Evolutionary conservation across 257 asterid genomes (phyloP).

Genomic region (Vinca minor): DNA sequence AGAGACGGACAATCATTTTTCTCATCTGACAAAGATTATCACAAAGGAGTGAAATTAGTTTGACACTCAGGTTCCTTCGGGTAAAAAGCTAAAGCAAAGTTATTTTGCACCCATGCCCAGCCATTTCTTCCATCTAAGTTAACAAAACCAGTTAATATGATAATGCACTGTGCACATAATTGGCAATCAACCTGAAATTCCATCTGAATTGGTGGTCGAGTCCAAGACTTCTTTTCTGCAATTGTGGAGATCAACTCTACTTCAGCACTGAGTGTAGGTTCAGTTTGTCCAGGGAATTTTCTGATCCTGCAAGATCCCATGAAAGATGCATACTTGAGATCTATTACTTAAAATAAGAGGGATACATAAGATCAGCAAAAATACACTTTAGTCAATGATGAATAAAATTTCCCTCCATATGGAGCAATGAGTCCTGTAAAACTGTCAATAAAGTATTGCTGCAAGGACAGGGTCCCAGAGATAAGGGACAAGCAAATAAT

Average conservation of each 20-base stretch:
- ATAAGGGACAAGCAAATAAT: background rate
- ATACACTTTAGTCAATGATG: background rate
- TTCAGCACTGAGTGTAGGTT: conserved; percentile 96
- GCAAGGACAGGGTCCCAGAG: background rate
- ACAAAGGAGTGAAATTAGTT: background rate
- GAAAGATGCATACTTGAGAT: background rate
- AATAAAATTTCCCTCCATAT: background rate
- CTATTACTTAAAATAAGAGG: background rate
- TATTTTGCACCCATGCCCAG: background rate
- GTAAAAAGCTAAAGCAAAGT: background rate
- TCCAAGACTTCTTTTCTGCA: conserved; percentile 95
- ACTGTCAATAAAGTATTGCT: background rate
- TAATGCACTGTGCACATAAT: background rate
- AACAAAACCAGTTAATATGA: too few relatives aligned
- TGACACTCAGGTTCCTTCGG: background rate
- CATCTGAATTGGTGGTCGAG: conserved; percentile 99
- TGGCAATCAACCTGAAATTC: conserved; percentile 70
- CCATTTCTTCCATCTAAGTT: too few relatives aligned
- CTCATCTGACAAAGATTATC: background rate
- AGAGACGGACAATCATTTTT: background rate
- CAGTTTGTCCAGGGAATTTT: conserved; percentile 99
- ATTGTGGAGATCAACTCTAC: conserved; percentile 94
- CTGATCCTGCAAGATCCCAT: conserved; percentile 57
- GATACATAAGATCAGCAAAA: background rate
- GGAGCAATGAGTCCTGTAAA: background rate